Evolutionary conservation across 495 filamentous ascomycete species (phyloP), one percentile per base, ranked within the genome.

Genomic region (Clavariopsis aquatica): DNA sequence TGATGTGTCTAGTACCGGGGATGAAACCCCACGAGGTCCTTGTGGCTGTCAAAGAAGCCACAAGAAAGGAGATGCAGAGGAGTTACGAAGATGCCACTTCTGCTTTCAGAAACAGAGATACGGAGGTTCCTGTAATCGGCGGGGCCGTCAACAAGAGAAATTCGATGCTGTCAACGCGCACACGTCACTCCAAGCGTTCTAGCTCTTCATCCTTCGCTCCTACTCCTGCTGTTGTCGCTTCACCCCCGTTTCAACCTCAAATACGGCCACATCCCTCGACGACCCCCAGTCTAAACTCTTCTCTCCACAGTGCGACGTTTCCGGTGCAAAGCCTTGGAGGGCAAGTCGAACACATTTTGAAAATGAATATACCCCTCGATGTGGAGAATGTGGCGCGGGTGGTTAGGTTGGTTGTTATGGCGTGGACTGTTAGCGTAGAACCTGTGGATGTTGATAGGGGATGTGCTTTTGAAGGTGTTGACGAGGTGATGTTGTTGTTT

Each of bases 351-450:
- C 28, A 17, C 0, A 41, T 67, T 2, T 24, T 67, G 20, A 67
- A 67, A 26, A 19, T 43, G 41, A 19, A 24, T 2, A 15, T 62
- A n/a, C 59, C 64, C 27, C 46, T 67, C 9, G 53, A 58, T 53
- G 52, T 67, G 4, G 15, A 41, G 13, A 58, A 20, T 45, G 28
- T 67, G 1, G 64, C 64, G 12, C 1, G 29, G 6, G 64, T 67
- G 27, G 64, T 36, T 1, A 1, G 64, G 22, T 52, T 67, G 64
- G 53, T 67, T 5, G 27, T 62, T 49, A 58, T 58, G 13, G 64
- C 64, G 1, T 67, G 64, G 64, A 67, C 64, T 31, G 7, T 57
- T 51, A 45, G 52, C n/a, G 64, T 67, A 15, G 55, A 41, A 29
- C 28, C 3, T 8, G 64, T 62, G 15, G 58, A 52, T 19, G 64